A percentile compares a stretch with the other conserved stretches of the same genome.
phyloP scores from a whole-genome alignment of 768 basidiomycete genomes.

The Xerocomellus amylosporus region DNA sequence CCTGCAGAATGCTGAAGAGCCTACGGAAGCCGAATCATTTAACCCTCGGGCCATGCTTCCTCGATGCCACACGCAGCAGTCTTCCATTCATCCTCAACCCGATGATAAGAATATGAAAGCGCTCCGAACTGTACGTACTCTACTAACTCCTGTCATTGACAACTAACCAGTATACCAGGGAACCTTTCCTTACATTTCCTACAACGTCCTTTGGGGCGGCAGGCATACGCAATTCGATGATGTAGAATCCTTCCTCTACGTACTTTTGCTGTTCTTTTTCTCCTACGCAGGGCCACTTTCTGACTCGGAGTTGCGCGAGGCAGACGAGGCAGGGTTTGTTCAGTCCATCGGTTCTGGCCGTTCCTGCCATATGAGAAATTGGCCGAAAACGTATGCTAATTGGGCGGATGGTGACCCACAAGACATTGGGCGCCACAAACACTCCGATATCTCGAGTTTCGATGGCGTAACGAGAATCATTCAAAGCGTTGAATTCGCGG shows the following conservation, averaged over 20 bases:
- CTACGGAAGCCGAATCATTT: background rate
- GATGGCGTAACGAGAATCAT: background rate
- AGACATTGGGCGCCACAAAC: background rate
- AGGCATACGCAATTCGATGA: background rate
- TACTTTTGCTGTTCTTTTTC: background rate
- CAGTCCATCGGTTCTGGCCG: background rate
- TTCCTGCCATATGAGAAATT: background rate
- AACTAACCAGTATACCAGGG: background rate
- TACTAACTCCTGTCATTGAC: background rate
- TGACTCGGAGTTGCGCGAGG: background rate
- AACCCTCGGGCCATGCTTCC: background rate
- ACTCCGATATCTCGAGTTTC: background rate
- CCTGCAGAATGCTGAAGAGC: too few species aligned
- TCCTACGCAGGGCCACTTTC: background rate
- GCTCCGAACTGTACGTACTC: background rate
- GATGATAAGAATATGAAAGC: background rate
- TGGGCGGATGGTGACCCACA: background rate
- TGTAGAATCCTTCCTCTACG: constrained; percentile 2
- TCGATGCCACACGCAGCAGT: background rate
- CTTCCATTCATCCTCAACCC: background rate
- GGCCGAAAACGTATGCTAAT: background rate
- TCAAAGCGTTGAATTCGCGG: background rate
- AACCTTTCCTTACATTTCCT: background rate
- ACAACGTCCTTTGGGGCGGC: background rate
- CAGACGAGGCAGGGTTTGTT: background rate